A percentile compares a stretch with the other conserved stretches of the same genome.
Conservation (phyloP, 2,329 filamentous ascomycete species). For the Albifimbria verrucaria region DNA sequence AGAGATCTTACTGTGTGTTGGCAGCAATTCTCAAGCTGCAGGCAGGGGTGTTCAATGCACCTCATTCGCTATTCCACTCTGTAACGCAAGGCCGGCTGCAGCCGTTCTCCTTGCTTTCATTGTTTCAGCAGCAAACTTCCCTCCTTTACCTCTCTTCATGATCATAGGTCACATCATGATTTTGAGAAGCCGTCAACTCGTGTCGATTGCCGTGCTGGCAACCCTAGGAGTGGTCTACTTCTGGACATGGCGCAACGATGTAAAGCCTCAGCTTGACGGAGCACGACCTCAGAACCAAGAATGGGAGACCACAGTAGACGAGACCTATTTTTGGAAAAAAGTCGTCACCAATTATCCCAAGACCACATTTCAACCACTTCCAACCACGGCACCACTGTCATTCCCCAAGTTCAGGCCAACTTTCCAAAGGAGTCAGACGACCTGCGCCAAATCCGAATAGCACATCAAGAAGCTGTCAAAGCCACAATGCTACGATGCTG, state of each 20-base stretch:
- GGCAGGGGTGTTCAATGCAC: too few species aligned
- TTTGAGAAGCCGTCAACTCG: conserved; percentile 5
- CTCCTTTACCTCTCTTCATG: background rate
- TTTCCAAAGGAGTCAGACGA: conserved; percentile 22
- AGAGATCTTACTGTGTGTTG: background rate
- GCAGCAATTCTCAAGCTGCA: background rate
- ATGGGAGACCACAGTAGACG: too few species aligned
- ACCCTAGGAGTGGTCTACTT: conserved; percentile 5
- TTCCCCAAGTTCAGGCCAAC: conserved; percentile 30
- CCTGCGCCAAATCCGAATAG: conserved; percentile 25
- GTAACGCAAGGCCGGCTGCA: background rate
- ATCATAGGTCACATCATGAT: background rate
- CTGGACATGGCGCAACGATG: background rate
- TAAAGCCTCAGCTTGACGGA: background rate
- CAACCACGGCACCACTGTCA: conserved; percentile 19
- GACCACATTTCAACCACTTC: conserved; percentile 24
- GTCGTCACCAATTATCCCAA: conserved; percentile 23
- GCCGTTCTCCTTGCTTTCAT: background rate
- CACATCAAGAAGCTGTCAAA: conserved; percentile 36
- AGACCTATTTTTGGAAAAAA: conserved; percentile 25
- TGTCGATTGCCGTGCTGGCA: conserved; percentile 5
- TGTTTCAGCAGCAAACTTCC: background rate
- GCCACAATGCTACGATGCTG: conserved; percentile 40
- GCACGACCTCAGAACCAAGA: too few species aligned
- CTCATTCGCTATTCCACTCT: background rate